Conservation (phyloP, 2,329 filamentous ascomycete species). For the Xylariales sp. region DNA sequence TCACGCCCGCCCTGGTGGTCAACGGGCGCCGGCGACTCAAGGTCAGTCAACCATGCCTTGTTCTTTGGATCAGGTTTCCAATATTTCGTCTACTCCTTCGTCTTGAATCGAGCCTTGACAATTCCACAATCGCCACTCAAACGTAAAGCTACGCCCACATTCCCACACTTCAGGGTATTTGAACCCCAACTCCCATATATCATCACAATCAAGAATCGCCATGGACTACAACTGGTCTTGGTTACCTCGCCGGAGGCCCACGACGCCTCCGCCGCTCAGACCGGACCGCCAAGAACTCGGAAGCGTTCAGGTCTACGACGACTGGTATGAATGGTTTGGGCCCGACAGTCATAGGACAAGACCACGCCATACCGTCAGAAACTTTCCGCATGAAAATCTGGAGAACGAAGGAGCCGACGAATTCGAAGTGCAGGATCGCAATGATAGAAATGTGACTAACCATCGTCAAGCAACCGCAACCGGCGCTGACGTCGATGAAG, state of each 20-base stretch:
- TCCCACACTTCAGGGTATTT: no score
- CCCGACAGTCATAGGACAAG: constrained; percentile 1
- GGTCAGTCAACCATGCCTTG: constrained; percentile 1
- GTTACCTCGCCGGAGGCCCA: constrained; percentile 1
- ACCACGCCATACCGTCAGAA: background rate
- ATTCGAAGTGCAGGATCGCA: constrained; percentile 12
- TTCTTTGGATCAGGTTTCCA: background rate
- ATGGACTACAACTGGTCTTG: constrained; percentile 8
- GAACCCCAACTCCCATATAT: no score
- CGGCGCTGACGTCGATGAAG: constrained; percentile 22
- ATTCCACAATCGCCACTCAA: no score
- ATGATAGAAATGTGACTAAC: constrained; percentile 17
- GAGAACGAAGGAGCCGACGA: constrained; percentile 20
- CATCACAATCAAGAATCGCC: no score
- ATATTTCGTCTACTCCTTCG: background rate
- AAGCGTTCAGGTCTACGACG: constrained; percentile 1
- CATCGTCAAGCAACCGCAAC: constrained; percentile 12
- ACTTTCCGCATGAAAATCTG: constrained; percentile 15
- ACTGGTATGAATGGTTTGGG: no score
- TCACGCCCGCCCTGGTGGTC: background rate
- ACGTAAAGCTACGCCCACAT: no score
- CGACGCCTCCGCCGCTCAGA: constrained; percentile 1
- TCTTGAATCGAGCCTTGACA: no score
- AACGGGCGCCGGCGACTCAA: constrained; percentile 1
- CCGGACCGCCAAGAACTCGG: background rate